Conservation (phyloP, 805 yeast species). For the Maudiozyma saulgeensis region DNA sequence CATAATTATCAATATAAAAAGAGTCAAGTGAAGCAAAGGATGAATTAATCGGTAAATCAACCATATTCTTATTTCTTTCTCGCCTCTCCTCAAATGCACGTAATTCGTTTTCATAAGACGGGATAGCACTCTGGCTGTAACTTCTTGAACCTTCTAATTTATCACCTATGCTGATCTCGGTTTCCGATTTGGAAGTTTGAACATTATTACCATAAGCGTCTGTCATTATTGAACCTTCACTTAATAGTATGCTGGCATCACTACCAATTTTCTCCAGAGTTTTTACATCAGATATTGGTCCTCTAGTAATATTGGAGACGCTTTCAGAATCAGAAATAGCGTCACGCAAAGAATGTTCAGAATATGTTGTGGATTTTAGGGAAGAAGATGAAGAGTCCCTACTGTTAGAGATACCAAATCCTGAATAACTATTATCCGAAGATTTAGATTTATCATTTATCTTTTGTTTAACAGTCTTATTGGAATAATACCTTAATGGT, state of each 20-base stretch:
- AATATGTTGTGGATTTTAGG: not conserved
- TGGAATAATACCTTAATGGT: constrained; percentile 4
- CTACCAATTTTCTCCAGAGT: constrained; percentile 2
- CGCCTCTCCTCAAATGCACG: constrained; percentile 17
- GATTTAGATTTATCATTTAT: no score
- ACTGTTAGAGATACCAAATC: not conserved
- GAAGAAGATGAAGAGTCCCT: not conserved
- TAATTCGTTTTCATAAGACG: constrained; percentile 12
- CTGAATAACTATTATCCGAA: not conserved
- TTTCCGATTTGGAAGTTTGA: not conserved
- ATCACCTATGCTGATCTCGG: not conserved
- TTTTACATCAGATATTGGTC: not conserved
- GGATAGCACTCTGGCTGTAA: not conserved
- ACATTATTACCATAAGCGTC: constrained; percentile 1
- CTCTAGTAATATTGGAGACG: not conserved
- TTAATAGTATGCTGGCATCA: constrained; percentile 14
- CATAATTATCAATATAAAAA: constrained; percentile 49
- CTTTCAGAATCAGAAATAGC: not conserved
- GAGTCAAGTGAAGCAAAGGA: constrained; percentile 69
- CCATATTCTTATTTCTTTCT: constrained; percentile 34
- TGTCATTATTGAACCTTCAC: constrained; percentile 18
- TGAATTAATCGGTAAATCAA: constrained; percentile 59
- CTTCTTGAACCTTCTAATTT: not conserved
- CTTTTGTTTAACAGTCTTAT: not conserved
- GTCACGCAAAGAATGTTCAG: not conserved